These are phyloP conservation scores for Chrysoporthe austroafricana DNA, from an alignment of 2,329 filamentous ascomycete species.

Conservation along the genomic window DNA sequence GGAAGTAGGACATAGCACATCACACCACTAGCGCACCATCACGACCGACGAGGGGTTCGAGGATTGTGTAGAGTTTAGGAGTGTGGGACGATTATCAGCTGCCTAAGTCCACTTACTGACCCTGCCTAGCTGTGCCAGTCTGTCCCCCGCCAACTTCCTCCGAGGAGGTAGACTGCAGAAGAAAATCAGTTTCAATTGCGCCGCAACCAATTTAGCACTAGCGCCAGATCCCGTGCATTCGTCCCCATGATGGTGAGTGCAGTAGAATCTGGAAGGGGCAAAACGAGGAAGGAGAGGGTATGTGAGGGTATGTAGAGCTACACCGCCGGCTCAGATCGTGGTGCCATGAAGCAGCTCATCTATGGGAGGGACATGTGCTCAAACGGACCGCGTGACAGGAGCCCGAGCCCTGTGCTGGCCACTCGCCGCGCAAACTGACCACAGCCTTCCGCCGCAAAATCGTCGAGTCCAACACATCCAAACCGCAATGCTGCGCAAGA, in stretches of 20 bases:
- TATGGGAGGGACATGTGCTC: not conserved
- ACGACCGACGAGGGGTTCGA: not conserved
- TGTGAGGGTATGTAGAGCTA: not conserved
- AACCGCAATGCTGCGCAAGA: conserved; percentile 11
- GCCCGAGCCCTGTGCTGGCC: not conserved
- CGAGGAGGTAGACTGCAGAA: not conserved
- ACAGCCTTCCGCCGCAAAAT: not conserved
- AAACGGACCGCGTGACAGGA: not conserved
- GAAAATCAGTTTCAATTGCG: not conserved
- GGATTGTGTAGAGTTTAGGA: not conserved
- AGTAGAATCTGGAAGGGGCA: conserved; percentile 1
- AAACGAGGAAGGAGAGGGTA: not conserved
- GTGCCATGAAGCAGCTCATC: not conserved
- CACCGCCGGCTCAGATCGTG: not conserved
- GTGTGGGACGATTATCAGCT: not conserved
- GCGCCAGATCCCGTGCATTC: conserved; percentile 11
- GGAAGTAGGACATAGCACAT: not conserved
- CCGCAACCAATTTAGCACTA: conserved; percentile 19
- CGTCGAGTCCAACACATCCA: not conserved
- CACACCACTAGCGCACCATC: not conserved
- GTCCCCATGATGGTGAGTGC: conserved; percentile 5
- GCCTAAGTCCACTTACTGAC: not conserved
- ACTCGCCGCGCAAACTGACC: not conserved
- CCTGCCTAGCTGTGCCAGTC: not conserved
- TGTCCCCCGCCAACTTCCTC: not conserved